These are phyloP conservation scores for Batkoa obscura DNA, from an alignment of 371 early-diverging fungal genomes.

Conservation along the genomic window DNA sequence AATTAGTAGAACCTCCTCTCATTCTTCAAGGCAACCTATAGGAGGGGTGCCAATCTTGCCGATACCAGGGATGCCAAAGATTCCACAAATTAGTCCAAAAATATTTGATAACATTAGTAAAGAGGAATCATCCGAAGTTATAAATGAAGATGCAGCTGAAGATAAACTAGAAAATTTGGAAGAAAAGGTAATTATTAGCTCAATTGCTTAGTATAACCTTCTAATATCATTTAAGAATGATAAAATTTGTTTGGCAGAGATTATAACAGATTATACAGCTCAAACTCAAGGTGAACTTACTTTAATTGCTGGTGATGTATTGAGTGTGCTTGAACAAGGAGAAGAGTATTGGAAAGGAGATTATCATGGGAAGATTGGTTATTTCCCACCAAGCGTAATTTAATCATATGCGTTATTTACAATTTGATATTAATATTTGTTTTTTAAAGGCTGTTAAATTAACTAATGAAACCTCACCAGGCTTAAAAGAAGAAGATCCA, in stretches of 20 bases:
- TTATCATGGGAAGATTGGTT: slow-evolving; percentile 40
- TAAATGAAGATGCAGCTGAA: background rate
- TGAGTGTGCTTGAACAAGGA: slow-evolving; percentile 39
- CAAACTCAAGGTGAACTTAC: slow-evolving; percentile 41
- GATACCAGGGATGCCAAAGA: no score
- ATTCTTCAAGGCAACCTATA: no score
- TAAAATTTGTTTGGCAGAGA: slow-evolving; percentile 11
- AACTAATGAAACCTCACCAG: no score
- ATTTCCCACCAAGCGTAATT: slow-evolving; percentile 37
- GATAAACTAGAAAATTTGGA: background rate
- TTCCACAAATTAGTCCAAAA: no score
- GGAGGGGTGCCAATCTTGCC: no score
- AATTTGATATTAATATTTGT: background rate
- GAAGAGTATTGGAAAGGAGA: slow-evolving; percentile 54
- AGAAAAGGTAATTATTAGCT: background rate
- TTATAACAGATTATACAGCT: slow-evolving; percentile 46
- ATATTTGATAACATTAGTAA: no score
- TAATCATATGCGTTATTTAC: background rate
- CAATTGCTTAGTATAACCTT: background rate
- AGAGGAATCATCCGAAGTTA: background rate
- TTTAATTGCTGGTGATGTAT: slow-evolving; percentile 37
- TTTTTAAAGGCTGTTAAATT: background rate
- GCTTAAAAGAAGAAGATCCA: no score
- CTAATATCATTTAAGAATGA: background rate
- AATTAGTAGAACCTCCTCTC: background rate